Evolutionary conservation across 106 monocot genomes (phyloP).

Genomic region (Dendrobium huoshanense): DNA sequence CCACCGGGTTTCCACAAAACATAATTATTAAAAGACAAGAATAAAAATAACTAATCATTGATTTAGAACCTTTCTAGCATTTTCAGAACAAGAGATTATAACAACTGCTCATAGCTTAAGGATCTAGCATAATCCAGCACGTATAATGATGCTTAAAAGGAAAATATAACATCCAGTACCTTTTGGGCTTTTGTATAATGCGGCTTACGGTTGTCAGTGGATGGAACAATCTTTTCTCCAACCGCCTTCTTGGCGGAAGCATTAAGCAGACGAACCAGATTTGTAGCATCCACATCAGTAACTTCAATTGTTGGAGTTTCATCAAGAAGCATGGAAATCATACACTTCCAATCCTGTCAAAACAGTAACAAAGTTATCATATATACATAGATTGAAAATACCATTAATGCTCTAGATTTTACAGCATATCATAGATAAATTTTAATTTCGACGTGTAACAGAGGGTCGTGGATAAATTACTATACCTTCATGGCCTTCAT

Average conservation of each 20-base stretch:
- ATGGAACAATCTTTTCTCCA: constrained; percentile 93
- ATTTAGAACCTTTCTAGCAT: not conserved
- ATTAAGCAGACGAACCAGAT: constrained; percentile 76
- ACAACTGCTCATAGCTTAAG: not conserved
- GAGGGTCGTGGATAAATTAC: not conserved
- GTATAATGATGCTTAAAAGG: not conserved
- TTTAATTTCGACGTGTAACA: not conserved
- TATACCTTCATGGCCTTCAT: constrained; percentile 98
- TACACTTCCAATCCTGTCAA: constrained; percentile 91
- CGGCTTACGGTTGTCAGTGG: constrained; percentile 69
- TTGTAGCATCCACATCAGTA: constrained; percentile 88
- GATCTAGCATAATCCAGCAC: not conserved
- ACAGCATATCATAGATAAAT: not conserved
- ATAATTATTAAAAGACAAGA: not conserved
- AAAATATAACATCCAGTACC: constrained; percentile 25
- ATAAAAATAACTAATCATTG: not conserved
- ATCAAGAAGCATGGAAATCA: constrained; percentile 88
- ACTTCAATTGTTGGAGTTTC: constrained; percentile 67
- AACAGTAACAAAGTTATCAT: not conserved
- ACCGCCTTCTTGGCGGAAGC: constrained; percentile 83
- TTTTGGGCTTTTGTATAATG: constrained; percentile 84
- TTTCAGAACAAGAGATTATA: not conserved
- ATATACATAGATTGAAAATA: not conserved
- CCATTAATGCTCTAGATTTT: not conserved
- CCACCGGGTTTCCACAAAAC: not conserved